Evolutionary conservation across 2,329 filamentous ascomycete genomes (phyloP).

Genomic region (Talaromyces pinophilus): DNA sequence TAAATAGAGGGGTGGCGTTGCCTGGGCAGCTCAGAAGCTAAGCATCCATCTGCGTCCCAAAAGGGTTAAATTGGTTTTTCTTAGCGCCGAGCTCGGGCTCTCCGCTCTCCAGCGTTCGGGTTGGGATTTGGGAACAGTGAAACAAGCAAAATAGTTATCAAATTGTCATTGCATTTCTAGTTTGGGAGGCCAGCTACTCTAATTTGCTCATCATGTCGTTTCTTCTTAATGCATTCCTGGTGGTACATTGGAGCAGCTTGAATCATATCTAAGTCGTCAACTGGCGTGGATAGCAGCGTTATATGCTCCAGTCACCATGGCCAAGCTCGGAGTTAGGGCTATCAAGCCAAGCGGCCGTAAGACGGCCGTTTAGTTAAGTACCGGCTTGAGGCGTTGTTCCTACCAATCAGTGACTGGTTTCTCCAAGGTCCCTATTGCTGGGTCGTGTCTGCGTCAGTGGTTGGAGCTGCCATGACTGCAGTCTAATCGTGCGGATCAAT

Average conservation of each 20-base stretch:
- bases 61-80: conserved; percentile 11
- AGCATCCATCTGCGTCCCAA: not conserved
- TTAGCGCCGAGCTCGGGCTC: conserved; percentile 14
- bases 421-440: not conserved
- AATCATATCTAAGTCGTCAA: not conserved
- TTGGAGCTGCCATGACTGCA: not conserved
- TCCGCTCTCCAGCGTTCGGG: not conserved
- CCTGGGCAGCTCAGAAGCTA: conserved; percentile 19
- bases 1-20: conserved; percentile 23
- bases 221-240: not conserved
- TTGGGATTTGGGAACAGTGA: not conserved
- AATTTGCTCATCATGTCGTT: not conserved
- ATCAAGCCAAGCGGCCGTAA: not conserved
- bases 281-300: not conserved
- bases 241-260: not conserved
- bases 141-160: not conserved
- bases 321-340: not conserved
- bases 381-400: not conserved
- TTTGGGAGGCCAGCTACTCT: not conserved
- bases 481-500: conserved; percentile 18
- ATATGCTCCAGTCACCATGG: not conserved
- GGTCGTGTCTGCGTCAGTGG: too few species aligned
- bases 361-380: not conserved
- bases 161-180: not conserved
- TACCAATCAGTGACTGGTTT: not conserved